Evolutionary conservation across 331 rosid genomes (phyloP).

Genomic region (Stylosanthes scabra): DNA sequence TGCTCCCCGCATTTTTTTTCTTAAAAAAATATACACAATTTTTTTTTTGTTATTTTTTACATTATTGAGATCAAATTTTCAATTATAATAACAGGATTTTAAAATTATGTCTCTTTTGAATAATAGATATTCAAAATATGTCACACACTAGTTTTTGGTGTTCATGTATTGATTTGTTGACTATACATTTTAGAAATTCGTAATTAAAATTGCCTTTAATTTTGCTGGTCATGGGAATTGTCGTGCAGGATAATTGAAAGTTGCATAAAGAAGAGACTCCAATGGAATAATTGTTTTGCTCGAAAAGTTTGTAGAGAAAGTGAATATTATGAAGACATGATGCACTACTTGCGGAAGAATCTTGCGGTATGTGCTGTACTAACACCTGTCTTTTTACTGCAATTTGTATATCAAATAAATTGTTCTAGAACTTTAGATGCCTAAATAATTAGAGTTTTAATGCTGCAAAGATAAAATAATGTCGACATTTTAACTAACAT

Average conservation of each 20-base stretch:
- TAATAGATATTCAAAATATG: slow-evolving; percentile 14
- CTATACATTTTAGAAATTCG: slow-evolving; percentile 8
- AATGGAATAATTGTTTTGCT: slow-evolving; percentile 88
- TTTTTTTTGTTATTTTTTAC: too few species aligned
- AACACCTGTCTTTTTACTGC: slow-evolving; percentile 33
- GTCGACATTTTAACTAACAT: slow-evolving; percentile 5
- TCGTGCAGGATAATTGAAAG: slow-evolving; percentile 72
- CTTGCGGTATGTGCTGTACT: slow-evolving; percentile 72
- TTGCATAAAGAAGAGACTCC: slow-evolving; percentile 91
- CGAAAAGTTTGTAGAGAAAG: slow-evolving; percentile 87
- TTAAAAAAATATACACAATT: too few species aligned
- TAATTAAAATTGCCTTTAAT: slow-evolving; percentile 1
- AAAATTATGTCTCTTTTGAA: too few species aligned
- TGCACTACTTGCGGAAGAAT: slow-evolving; percentile 86
- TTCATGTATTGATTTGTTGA: slow-evolving; percentile 24
- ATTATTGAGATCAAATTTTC: too few species aligned
- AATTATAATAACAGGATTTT: too few species aligned
- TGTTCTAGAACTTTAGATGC: not conserved
- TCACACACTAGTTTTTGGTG: not conserved
- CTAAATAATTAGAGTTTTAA: not conserved
- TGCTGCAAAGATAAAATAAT: slow-evolving; percentile 2
- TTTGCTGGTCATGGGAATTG: slow-evolving; percentile 36
- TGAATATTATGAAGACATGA: slow-evolving; percentile 92
- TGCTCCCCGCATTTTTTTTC: too few species aligned
- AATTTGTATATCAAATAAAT: slow-evolving; percentile 28